A percentile compares a stretch with the other conserved stretches of the same genome.
Evolutionary conservation across 495 filamentous ascomycete species (phyloP).

Genomic region (Aspergillus leporis): DNA sequence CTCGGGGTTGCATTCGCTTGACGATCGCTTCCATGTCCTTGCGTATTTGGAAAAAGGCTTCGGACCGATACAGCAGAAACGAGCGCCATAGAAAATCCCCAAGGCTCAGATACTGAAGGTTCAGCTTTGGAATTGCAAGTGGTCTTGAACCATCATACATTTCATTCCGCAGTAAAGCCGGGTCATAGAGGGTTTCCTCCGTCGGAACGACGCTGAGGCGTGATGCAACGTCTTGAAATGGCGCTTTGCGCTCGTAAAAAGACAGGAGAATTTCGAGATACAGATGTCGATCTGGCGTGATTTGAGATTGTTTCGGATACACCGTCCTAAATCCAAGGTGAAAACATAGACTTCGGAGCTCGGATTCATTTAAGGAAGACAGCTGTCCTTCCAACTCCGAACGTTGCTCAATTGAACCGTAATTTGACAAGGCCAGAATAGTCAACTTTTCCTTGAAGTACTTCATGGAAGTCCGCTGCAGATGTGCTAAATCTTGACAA

Average conservation of each 20-base stretch:
- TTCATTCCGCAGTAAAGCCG: conserved; percentile 79
- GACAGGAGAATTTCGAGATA: conserved; percentile 76
- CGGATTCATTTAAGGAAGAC: conserved; percentile 66
- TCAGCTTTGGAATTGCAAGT: conserved; percentile 90
- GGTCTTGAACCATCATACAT: conserved; percentile 86
- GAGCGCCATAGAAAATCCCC: conserved; percentile 96
- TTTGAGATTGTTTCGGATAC: conserved; percentile 70
- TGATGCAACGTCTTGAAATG: conserved; percentile 78
- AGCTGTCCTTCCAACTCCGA: conserved; percentile 78
- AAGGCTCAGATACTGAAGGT: conserved; percentile 91
- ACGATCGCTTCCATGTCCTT: conserved; percentile 84
- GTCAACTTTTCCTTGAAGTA: conserved; percentile 88
- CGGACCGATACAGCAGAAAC: conserved; percentile 83
- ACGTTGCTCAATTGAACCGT: conserved; percentile 79
- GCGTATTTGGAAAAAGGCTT: conserved; percentile 92
- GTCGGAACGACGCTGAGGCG: conserved; percentile 78
- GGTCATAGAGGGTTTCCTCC: conserved; percentile 80
- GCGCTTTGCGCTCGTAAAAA: conserved; percentile 71
- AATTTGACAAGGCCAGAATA: conserved; percentile 88
- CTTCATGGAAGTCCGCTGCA: conserved; percentile 81
- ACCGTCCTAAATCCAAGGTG: conserved; percentile 74
- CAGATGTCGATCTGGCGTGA: conserved; percentile 66
- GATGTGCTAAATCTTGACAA: conserved; percentile 68
- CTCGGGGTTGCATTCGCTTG: conserved; percentile 74
- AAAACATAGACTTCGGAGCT: conserved; percentile 67